Percentiles rank a stretch among this genome's conserved stretches.
phyloP scores from a whole-genome alignment of 371 early-diverging fungal species.

The Funneliformis caledonium region DNA sequence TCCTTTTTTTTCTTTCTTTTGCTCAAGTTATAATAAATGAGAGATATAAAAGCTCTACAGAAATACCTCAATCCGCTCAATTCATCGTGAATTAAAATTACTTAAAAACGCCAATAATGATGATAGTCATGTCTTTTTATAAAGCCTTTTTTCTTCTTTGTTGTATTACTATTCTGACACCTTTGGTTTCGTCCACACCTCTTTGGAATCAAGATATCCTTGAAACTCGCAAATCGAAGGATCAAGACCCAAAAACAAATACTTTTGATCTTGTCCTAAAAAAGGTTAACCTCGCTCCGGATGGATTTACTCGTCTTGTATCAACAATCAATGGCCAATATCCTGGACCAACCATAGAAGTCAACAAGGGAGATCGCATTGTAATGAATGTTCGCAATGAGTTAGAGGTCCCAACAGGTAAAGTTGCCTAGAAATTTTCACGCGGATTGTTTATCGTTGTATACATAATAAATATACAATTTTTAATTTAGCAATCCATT shows the following conservation, averaged over 20 bases:
- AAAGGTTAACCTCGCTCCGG: constrained; percentile 32
- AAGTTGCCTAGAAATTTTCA: constrained; percentile 4
- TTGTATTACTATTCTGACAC: constrained; percentile 4
- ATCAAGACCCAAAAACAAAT: constrained; percentile 23
- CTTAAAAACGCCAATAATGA: too few relatives aligned
- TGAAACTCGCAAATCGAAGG: neutral
- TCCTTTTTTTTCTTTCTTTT: too few relatives aligned
- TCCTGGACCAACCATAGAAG: constrained; percentile 42
- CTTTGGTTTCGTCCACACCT: constrained; percentile 17
- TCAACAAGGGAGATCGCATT: constrained; percentile 36
- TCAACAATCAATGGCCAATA: constrained; percentile 40
- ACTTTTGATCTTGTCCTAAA: constrained; percentile 17
- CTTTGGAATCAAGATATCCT: neutral
- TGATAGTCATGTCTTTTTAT: constrained; percentile 12
- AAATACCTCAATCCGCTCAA: too few relatives aligned
- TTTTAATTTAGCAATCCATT: constrained; percentile 37
- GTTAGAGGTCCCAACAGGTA: constrained; percentile 30
- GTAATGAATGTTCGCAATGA: constrained; percentile 37
- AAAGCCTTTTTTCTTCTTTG: neutral
- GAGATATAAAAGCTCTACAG: too few relatives aligned
- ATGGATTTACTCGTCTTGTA: constrained; percentile 4
- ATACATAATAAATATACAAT: constrained; percentile 48
- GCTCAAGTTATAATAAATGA: too few relatives aligned
- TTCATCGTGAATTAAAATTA: too few relatives aligned
- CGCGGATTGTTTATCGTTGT: neutral